These are phyloP conservation scores for Lipomyces japonicus DNA, from an alignment of 805 yeast genomes.

Conservation along the genomic window DNA sequence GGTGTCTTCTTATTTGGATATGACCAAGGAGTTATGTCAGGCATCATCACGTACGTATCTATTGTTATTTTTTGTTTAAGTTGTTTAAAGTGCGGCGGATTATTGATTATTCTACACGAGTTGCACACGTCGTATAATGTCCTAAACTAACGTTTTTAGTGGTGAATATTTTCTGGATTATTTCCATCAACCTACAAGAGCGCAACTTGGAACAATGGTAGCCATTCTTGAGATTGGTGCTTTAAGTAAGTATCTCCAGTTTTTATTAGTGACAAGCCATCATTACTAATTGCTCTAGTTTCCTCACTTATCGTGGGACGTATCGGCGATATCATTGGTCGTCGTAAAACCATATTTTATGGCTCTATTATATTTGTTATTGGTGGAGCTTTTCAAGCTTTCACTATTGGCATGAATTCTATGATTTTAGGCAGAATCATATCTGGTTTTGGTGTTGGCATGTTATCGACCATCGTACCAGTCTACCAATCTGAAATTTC, in stretches of 20 bases:
- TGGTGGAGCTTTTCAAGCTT: conserved; percentile 74
- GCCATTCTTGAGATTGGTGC: conserved; percentile 90
- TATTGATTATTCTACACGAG: no score
- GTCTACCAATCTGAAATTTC: conserved; percentile 85
- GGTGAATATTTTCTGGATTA: conserved; percentile 65
- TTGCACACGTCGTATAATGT: no score
- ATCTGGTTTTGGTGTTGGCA: conserved; percentile 84
- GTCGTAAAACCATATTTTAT: conserved; percentile 70
- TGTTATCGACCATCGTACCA: conserved; percentile 78
- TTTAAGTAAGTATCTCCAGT: conserved; percentile 11
- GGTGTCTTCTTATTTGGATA: conserved; percentile 70
- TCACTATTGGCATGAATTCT: conserved; percentile 50
- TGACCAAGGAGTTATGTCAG: conserved; percentile 89
- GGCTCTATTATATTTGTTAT: conserved; percentile 75
- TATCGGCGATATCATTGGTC: conserved; percentile 73
- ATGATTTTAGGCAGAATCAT: conserved; percentile 74
- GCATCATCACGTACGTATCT: conserved; percentile 54
- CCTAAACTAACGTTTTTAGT: conserved; percentile 2
- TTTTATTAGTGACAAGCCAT: neutral
- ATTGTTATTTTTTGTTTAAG: neutral
- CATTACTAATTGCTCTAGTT: conserved; percentile 39
- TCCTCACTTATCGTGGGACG: conserved; percentile 76
- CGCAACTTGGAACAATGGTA: conserved; percentile 78
- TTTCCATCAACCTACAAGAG: conserved; percentile 68
- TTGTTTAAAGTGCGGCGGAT: no score